Conservation (phyloP, 805 yeast genomes). For the Candida boleticola region DNA sequence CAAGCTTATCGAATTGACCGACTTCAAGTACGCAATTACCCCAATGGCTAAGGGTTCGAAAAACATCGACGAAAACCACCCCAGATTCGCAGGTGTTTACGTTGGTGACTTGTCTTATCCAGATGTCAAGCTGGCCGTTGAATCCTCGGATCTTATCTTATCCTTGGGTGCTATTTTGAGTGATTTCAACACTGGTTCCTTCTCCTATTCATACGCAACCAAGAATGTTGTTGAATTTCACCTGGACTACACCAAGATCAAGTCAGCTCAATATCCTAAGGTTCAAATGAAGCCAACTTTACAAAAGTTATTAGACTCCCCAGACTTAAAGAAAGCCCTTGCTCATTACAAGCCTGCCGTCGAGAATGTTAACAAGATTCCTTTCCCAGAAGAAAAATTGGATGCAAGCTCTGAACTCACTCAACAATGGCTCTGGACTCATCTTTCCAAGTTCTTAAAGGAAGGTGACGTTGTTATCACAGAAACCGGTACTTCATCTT, state of each 20-base stretch:
- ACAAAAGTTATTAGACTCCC: constrained; percentile 8
- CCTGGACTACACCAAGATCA: constrained; percentile 19
- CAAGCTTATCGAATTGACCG: constrained; percentile 14
- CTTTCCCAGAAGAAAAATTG: constrained; percentile 10
- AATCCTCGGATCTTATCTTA: constrained; percentile 19
- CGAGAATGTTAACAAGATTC: constrained; percentile 11
- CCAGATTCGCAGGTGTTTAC: constrained; percentile 20
- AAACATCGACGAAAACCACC: constrained; percentile 17
- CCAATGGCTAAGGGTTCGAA: constrained; percentile 24
- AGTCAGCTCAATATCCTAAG: constrained; percentile 15
- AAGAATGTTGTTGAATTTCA: constrained; percentile 23
- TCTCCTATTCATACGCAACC: constrained; percentile 18
- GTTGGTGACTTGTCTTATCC: constrained; percentile 24
- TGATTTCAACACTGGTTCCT: constrained; percentile 24
- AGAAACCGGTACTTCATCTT: constrained; percentile 37
- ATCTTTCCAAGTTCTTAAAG: constrained; percentile 24
- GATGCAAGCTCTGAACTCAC: constrained; percentile 13
- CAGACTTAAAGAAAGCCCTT: constrained; percentile 8
- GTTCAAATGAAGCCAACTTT: constrained; percentile 20
- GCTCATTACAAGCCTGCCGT: constrained; percentile 11
- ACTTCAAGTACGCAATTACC: constrained; percentile 18
- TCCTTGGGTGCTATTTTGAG: constrained; percentile 22
- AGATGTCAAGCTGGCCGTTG: constrained; percentile 18
- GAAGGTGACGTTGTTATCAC: constrained; percentile 32
- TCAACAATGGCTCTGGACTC: constrained; percentile 33